phyloP scores from a whole-genome alignment of 2,329 filamentous ascomycete species.

The Pseudonectria foliicola region DNA sequence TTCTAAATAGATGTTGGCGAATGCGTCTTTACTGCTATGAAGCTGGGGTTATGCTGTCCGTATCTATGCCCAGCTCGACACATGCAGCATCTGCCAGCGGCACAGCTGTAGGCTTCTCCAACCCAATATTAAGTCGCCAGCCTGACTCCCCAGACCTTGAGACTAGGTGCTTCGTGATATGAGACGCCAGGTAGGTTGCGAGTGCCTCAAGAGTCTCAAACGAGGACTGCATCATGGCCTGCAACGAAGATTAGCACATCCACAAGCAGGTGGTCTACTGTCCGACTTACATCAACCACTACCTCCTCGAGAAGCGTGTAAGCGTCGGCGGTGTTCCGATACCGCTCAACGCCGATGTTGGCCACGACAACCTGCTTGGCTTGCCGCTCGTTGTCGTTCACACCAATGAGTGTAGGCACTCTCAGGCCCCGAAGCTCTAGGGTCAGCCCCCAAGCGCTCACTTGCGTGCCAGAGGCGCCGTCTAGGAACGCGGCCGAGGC shows the following conservation, averaged over 20 bases:
- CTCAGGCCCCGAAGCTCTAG: conserved; percentile 51
- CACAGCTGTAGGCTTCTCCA: conserved; percentile 70
- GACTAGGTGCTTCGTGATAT: conserved; percentile 38
- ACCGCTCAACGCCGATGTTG: conserved; percentile 54
- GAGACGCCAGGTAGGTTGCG: conserved; percentile 39
- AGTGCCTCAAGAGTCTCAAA: conserved; percentile 60
- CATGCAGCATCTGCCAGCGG: conserved; percentile 63
- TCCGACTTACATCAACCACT: conserved; percentile 50
- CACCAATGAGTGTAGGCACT: conserved; percentile 62
- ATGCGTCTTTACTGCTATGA: background rate
- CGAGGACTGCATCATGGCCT: conserved; percentile 49
- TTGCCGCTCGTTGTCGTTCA: conserved; percentile 63
- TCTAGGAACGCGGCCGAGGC: conserved; percentile 35
- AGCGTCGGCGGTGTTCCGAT: conserved; percentile 38
- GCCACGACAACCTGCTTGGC: conserved; percentile 60
- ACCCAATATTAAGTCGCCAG: conserved; percentile 50
- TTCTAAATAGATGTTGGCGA: no score
- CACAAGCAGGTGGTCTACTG: background rate
- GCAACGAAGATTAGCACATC: conserved; percentile 1
- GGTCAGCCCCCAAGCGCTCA: conserved; percentile 21
- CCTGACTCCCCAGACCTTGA: conserved; percentile 12
- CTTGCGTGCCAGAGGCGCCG: conserved; percentile 9
- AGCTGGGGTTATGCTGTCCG: conserved; percentile 15
- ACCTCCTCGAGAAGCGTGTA: conserved; percentile 51
- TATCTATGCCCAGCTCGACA: conserved; percentile 44